A percentile compares a stretch with the other conserved stretches of the same genome.
These are phyloP conservation scores for Arabidopsis hybrid DNA, from an alignment of 441 rosid genomes.

Conservation along the genomic window DNA sequence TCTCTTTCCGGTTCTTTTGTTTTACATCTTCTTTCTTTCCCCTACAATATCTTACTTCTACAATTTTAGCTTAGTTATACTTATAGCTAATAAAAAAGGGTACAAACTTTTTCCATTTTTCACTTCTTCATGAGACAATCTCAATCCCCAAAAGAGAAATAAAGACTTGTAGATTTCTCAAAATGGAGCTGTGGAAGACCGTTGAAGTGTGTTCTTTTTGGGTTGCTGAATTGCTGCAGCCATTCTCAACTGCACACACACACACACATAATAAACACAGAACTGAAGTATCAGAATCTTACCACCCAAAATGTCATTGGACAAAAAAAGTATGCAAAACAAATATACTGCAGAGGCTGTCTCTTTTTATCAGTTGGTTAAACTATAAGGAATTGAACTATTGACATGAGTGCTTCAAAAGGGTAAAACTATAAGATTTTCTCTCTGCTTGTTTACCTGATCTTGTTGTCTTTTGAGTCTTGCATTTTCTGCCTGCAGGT, in stretches of 20 bases:
- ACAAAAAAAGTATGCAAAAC: conserved; percentile 29
- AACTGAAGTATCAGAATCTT: conserved; percentile 35
- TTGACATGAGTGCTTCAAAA: conserved; percentile 2
- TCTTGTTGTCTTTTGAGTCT: conserved; percentile 61
- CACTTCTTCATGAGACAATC: conserved; percentile 30
- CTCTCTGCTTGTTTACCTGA: conserved; percentile 48
- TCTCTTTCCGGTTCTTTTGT: conserved; percentile 1
- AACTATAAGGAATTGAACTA: conserved; percentile 16
- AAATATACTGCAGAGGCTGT: conserved; percentile 29
- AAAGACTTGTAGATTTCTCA: conserved; percentile 50
- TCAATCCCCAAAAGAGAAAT: conserved; percentile 38
- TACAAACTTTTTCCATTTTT: conserved; percentile 42
- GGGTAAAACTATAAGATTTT: background rate
- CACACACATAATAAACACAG: conserved; percentile 5
- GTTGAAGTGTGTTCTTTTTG: conserved; percentile 54
- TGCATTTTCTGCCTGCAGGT: conserved; percentile 65
- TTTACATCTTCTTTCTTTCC: conserved; percentile 17
- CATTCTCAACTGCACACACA: conserved; percentile 52
- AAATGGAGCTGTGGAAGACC: conserved; percentile 81
- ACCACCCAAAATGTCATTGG: background rate
- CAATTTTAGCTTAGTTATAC: conserved; percentile 43
- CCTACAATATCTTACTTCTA: conserved; percentile 38
- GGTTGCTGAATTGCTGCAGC: conserved; percentile 59
- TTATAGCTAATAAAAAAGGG: conserved; percentile 30
- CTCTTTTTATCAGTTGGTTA: conserved; percentile 17